These are phyloP conservation scores for Coffea eugenioides DNA, from an alignment of 257 asterid species.

Conservation along the genomic window DNA sequence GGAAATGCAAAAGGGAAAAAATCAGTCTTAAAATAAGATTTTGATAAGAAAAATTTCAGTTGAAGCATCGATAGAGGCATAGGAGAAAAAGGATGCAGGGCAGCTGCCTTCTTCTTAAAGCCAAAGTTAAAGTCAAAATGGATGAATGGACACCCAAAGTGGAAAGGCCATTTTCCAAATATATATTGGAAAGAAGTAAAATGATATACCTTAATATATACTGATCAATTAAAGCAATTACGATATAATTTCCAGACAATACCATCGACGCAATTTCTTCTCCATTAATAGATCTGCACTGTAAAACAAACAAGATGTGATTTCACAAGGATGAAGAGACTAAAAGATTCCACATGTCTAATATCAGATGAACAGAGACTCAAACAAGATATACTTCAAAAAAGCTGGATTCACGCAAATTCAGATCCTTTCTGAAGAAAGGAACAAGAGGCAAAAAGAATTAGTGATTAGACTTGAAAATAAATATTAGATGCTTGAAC, in stretches of 20 bases:
- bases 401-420: background rate
- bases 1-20: background rate
- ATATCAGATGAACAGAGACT: background rate
- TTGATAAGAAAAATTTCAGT: background rate
- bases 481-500: background rate
- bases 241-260: slow-evolving; percentile 73
- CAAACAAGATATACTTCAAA: background rate
- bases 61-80: background rate
- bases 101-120: background rate
- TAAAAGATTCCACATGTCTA: background rate
- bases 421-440: background rate
- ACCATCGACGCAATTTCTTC: slow-evolving; percentile 59
- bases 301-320: slow-evolving; percentile 36
- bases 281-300: slow-evolving; percentile 84
- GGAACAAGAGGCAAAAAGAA: background rate
- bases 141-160: background rate
- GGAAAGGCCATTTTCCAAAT: background rate
- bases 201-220: slow-evolving; percentile 59
- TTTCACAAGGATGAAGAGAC: slow-evolving; percentile 12
- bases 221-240: slow-evolving; percentile 85
- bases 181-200: slow-evolving; percentile 1
- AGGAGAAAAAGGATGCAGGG: background rate
- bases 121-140: background rate
- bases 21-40: background rate
- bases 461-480: slow-evolving; percentile 3